Base-by-base conservation (phyloP, 345 rosid species). In the Geranium brycei region DNA sequence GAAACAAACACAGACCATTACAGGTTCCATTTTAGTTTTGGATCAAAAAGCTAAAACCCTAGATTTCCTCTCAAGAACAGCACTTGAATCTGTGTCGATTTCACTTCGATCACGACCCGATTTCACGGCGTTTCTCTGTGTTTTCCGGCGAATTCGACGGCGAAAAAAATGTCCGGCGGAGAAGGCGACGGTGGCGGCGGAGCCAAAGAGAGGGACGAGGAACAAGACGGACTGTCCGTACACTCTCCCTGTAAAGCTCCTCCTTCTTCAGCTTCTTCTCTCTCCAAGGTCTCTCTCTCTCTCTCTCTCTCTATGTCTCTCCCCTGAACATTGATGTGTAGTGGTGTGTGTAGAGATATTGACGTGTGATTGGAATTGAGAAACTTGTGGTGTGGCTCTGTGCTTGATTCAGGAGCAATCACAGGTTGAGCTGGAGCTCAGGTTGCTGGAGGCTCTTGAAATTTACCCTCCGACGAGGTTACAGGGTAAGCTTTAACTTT, bases 241-340 rank as follows among this genome's bases (percentile, higher is more conserved):
- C 99, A 88, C 68, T 91, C 99, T 59, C 97, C 92, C 0, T 91
- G 95, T 78, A 95, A 95, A 75, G 88, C 93, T 69, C 87, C 95
- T n/a, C 93, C 82, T 55, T 91, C 99, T 57, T 88, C 99, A 19
- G 97, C 92, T 62, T 86, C 99, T 19, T 91, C 99, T 73, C 93
- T 87, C 64, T 76, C 95, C 28, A 88, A 93, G 96, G 97, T 89
- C 66, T 8, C 40, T 59, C 41, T 38, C 38, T 66, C 62, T 66
- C 41, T 35, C 41, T 35, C 41, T 35, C 10, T 35, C 41, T 32
- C 38, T 3, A 2, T 32, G 4, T 32, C 38, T 35, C 41, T 23
- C 28, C 2, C 41, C 41, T 58, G 58, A 19, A 51, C 31, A 6
- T 59, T 6, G 10, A 15, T 19, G 0, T 13, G 32, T 59, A 35